A percentile compares a stretch with the other conserved stretches of the same genome.
phyloP scores from a whole-genome alignment of 2,329 filamentous ascomycete genomes.

The Fusarium temperatum region DNA sequence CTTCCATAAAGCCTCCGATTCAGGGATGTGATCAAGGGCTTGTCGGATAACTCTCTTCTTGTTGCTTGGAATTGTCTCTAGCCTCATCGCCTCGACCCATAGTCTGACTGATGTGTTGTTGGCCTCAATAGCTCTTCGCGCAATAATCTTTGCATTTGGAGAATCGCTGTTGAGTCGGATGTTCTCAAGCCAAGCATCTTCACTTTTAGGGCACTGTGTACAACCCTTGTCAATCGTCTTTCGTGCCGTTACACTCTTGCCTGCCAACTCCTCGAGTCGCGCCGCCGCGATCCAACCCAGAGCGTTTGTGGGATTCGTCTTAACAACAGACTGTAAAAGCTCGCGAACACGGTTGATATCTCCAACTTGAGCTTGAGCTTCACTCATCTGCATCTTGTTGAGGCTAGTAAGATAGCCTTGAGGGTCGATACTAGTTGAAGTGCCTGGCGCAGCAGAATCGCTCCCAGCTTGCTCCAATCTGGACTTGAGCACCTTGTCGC shows the following conservation, averaged over 20 bases:
- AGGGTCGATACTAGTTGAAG: slow-evolving; percentile 89
- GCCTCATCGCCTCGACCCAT: slow-evolving; percentile 95
- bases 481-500: slow-evolving; percentile 96
- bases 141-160: slow-evolving; percentile 95
- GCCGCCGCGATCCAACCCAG: slow-evolving; percentile 97
- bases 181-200: slow-evolving; percentile 96
- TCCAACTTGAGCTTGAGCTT: slow-evolving; percentile 84
- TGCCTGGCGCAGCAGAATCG: slow-evolving; percentile 75
- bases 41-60: slow-evolving; percentile 94
- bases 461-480: slow-evolving; percentile 85
- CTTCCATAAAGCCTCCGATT: slow-evolving; percentile 98
- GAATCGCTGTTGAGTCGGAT: slow-evolving; percentile 87
- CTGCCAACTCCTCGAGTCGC: slow-evolving; percentile 89
- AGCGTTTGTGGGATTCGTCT: slow-evolving; percentile 94
- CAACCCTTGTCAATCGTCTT: slow-evolving; percentile 90
- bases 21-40: slow-evolving; percentile 90
- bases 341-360: slow-evolving; percentile 95
- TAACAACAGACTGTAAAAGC: slow-evolving; percentile 94
- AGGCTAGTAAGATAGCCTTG: slow-evolving; percentile 96
- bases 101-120: slow-evolving; percentile 88
- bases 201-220: slow-evolving; percentile 89
- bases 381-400: slow-evolving; percentile 80
- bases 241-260: slow-evolving; percentile 88
- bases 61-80: slow-evolving; percentile 82
- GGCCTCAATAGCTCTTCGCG: slow-evolving; percentile 89